Base-by-base conservation (phyloP, 345 rosid species). In the Jatropha curcas region DNA sequence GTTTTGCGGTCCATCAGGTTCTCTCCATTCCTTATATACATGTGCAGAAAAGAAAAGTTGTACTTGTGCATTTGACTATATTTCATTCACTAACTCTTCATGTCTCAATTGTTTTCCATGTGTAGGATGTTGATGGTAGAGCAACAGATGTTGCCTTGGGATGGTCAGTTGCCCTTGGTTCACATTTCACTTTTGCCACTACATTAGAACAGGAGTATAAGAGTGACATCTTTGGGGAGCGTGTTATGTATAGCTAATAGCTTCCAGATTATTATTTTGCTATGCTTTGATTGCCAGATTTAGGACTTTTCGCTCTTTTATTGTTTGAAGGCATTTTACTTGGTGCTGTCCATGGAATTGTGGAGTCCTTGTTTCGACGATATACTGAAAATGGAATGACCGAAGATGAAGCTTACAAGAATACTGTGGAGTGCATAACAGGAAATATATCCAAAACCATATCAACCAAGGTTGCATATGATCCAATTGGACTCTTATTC, bases 151-250 rank as follows among this genome's bases (percentile, higher is more conserved):
- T 92, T 78, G 96, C 97, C 62, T 72, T 94, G 55, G 96, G 96
- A 78, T 94, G 97, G 94, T 94, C 96, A 4, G 84, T 94, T 77
- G 98, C 94, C 62, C 92, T 92, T 71, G 98, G 97, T 39, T 94
- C 98, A 64, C 97, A 97, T 48, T 90, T 89, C 74, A 86, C 97
- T 6, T 94, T 94, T 84, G 96, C 93, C 27, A 92, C 94, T 25
- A 91, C 94, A 24, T 78, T 90, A 72, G 98, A 91, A 79, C 89
- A 89, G 77, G 98, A 93, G 88, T 93, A 91, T 80, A 90, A 78
- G 88, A 94, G 98, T 86, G 98, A 94, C 82, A 90, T 94, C 68
- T 94, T 94, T 71, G 97, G 97, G 68, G 98, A 94, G 84, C 84
- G 97, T 19, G 98, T 97, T 90, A 34, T 73, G 88, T 75, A 41